Conservation (phyloP, 1,284 basidiomycete species). For the Afroboletus lepidellus region DNA sequence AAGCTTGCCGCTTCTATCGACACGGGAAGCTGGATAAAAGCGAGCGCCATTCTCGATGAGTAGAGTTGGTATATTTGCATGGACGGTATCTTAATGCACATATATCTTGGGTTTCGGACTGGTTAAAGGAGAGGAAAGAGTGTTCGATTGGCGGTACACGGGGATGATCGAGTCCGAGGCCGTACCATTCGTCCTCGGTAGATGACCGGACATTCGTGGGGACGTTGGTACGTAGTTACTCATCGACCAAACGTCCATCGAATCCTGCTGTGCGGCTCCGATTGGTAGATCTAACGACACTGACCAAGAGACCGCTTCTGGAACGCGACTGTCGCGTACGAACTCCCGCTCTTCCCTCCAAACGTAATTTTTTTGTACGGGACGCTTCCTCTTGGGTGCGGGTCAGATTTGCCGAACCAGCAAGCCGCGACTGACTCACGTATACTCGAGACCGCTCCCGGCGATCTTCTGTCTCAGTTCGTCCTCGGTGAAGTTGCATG, state of each 20-base stretch:
- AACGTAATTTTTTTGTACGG: constrained; percentile 72
- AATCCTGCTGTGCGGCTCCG: background rate
- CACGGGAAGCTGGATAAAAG: constrained; percentile 39
- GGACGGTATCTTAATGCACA: background rate
- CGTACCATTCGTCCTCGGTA: no score
- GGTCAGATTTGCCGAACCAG: constrained; percentile 2
- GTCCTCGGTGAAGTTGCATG: constrained; percentile 88
- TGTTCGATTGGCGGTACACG: background rate
- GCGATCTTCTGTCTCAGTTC: constrained; percentile 68
- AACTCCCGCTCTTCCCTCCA: constrained; percentile 73
- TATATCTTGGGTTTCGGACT: background rate
- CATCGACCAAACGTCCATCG: constrained; percentile 20
- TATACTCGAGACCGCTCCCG: constrained; percentile 54
- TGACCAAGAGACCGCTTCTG: background rate
- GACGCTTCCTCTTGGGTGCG: constrained; percentile 57
- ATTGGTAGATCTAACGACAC: background rate
- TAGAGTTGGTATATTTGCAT: background rate
- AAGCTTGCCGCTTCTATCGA: constrained; percentile 41
- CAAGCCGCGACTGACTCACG: constrained; percentile 46
- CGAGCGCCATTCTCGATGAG: constrained; percentile 5
- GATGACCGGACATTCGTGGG: no score
- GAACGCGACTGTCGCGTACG: constrained; percentile 37
- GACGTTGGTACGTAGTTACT: constrained; percentile 36
- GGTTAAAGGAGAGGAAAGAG: background rate
- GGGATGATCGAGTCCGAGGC: background rate